Base-by-base conservation (phyloP, 495 filamentous ascomycete species). In the Annulohypoxylon maeteangense region DNA sequence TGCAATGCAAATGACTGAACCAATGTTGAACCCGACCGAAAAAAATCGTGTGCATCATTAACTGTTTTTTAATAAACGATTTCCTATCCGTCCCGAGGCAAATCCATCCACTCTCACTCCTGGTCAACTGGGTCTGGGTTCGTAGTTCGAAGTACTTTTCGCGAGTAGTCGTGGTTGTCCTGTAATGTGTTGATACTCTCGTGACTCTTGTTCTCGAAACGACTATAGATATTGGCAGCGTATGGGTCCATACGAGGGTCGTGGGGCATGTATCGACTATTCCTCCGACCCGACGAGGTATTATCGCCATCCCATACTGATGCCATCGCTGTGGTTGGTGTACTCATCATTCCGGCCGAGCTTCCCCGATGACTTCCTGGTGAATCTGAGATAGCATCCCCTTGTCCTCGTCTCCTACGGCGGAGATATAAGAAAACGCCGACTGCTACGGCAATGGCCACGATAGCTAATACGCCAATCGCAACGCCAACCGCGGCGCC, bases 201-300 rank as follows among this genome's bases (percentile, higher is more conserved):
- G 64, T 81, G 81, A 67, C 84, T 86, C 68, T 82, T 82, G 57
- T 83, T 85, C 25, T 79, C 81, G 22, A 78, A 79, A 14, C 82
- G 76, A 27, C 75, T 75, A 66, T 86, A 87, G 0, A 86, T 78
- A 12, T 80, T 82, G 38, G 75, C 74, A 18, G 80, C 77, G 50
- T 82, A 86, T 0, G 85, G 85, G 59, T 87, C 83, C 71, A 87
- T 79, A 48, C 86, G 80, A n/a, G 85, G 85, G 71, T 88, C 85
- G 47, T 87, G 78, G 1, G 84, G 81, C 82, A 86, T 84, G 22
- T 85, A 74, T 23, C 81, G 78, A 75, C 85, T 88, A 40, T 79
- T 75, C 56, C 86, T 74, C 55, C 75, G 75, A 3, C 74, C 75
- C 14, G 67, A 61, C 16, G 82, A 77, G 7, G 76, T 68, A 40